These are phyloP conservation scores for Trichosanthes cucumerina DNA, from an alignment of 306 rosid species.

Conservation along the genomic window DNA sequence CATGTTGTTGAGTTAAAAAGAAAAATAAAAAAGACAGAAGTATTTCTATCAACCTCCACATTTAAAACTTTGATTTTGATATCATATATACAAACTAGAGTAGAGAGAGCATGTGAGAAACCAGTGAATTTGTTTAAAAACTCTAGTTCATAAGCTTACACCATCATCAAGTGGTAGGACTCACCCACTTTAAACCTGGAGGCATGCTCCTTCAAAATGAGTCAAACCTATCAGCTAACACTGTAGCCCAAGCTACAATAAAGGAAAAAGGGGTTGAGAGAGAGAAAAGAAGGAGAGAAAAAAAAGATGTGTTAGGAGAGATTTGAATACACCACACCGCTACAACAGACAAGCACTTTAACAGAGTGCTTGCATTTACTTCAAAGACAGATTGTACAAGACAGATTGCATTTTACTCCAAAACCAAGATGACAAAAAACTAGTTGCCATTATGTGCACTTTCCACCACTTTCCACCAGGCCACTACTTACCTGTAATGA, in stretches of 20 bases:
- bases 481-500: neutral
- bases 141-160: neutral
- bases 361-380: neutral
- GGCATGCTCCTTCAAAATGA: neutral
- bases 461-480: neutral
- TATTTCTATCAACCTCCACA: too few relatives aligned
- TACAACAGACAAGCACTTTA: neutral
- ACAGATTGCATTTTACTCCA: neutral
- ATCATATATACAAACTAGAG: neutral
- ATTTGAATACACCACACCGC: neutral
- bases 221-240: neutral
- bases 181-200: neutral
- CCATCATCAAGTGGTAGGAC: neutral
- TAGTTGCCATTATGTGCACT: neutral
- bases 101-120: neutral
- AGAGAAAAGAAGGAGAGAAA: neutral
- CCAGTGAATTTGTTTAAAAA: neutral
- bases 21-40: too few relatives aligned
- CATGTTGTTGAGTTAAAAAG: too few relatives aligned
- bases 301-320: neutral
- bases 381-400: neutral
- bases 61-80: too few relatives aligned
- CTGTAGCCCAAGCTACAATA: neutral
- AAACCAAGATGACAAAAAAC: neutral
- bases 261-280: neutral